Base-by-base conservation (phyloP, 2,329 filamentous ascomycete genomes). In the Nakataea oryzae region DNA sequence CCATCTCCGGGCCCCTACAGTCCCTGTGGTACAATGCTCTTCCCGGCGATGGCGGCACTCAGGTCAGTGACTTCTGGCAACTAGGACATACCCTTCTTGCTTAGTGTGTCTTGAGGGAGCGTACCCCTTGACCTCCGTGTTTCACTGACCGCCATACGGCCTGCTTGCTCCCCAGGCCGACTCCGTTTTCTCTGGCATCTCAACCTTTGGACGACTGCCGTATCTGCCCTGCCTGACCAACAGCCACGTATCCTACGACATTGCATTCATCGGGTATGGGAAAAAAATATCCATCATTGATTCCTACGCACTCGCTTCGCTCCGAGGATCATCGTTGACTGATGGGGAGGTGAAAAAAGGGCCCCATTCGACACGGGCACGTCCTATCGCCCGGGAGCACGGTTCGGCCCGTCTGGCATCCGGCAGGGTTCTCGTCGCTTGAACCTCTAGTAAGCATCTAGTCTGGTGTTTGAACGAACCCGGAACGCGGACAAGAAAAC, bases 351-450 rank as follows among this genome's bases (percentile, higher is more conserved):
- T 13, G 24, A n/a, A 32, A 21, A 65, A 89, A 87, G 88, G 56
- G 90, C 89, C 54, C 90, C 91, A 0, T 95, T 95, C 67, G 91
- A 96, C 72, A 93, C 91, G 0, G 90, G 90, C 61, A 95, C 90
- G 29, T 93, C 89, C 0, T 96, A 96, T 75, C 80, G 90, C 60
- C 91, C 90, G 3, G 90, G 91, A 66, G 91, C 91, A 64, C 84
- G 91, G 47, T 96, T 96, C 68, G 91, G 91, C 0, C 91, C 91
- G 12, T 90, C 87, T 34, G 90, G 90, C 58, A 93, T 95, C 69
- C 85, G 91, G 72, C 91, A 95, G 80, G 91, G 90, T 75, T 93
- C 90, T 71, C 86, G 90, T 70, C 84, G 90, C 67, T 83, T 95
- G 67, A 95, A 93, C 76, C 86, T 95, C 63, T 95, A 95, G 89